Conservation (phyloP, 345 rosid species). For the Dovyalis caffra region DNA sequence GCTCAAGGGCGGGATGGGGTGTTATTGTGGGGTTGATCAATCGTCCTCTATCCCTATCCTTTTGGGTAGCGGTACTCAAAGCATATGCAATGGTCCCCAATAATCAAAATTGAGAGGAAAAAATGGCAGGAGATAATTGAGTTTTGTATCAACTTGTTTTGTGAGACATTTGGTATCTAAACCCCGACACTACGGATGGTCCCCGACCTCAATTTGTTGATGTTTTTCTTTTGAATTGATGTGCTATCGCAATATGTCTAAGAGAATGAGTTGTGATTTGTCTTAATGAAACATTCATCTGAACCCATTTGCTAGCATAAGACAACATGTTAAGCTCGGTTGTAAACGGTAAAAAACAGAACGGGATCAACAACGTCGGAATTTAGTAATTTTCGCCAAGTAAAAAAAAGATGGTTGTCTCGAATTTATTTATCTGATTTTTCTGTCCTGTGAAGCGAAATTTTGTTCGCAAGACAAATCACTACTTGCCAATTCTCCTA, state of each 20-base stretch:
- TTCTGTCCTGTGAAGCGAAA: too few species aligned
- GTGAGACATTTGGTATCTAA: constrained; percentile 22
- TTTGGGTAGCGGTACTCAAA: constrained; percentile 9
- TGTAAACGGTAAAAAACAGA: too few species aligned
- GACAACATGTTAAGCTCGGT: neutral
- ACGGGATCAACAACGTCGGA: too few species aligned
- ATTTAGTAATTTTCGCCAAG: too few species aligned
- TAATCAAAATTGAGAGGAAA: constrained; percentile 19
- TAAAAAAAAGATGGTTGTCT: too few species aligned
- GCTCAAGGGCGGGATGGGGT: constrained; percentile 2
- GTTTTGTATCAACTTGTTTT: constrained; percentile 18
- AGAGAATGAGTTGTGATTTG: neutral
- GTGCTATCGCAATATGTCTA: neutral
- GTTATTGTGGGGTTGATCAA: constrained; percentile 13
- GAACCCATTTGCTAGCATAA: neutral
- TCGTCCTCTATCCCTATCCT: constrained; percentile 36
- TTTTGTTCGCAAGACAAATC: too few species aligned
- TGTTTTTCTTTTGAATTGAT: neutral
- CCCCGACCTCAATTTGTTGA: constrained; percentile 25
- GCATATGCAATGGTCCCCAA: constrained; percentile 42
- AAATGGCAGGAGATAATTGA: constrained; percentile 28
- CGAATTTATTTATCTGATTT: too few species aligned
- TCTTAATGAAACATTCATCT: neutral
- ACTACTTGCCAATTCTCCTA: too few species aligned
- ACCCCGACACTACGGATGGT: constrained; percentile 35